Conservation (phyloP, 2,329 filamentous ascomycete genomes). For the Geosmithia flava region DNA sequence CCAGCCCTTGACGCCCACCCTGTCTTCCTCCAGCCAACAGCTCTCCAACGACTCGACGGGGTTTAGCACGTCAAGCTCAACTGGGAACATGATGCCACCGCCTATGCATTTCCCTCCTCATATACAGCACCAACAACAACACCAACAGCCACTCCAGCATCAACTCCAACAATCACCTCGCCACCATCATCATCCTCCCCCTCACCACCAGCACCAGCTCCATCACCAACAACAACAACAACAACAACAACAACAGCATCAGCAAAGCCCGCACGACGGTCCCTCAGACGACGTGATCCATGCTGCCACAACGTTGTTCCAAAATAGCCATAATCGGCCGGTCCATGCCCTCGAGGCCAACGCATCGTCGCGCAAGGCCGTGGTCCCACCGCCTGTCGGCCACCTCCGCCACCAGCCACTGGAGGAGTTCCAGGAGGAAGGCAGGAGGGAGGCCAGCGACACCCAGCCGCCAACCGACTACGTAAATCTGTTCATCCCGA, state of each 20-base stretch:
- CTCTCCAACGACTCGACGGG: slow-evolving; percentile 5
- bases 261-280: slow-evolving; percentile 7
- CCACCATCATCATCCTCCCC: too few relatives aligned
- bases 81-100: slow-evolving; percentile 18
- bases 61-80: slow-evolving; percentile 6
- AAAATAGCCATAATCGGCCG: slow-evolving; percentile 15
- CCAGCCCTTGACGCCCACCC: too few relatives aligned
- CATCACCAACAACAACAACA: slow-evolving; percentile 3
- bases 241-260: slow-evolving; percentile 6
- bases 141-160: slow-evolving; percentile 4
- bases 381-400: slow-evolving; percentile 20
- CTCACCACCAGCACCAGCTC: slow-evolving; percentile 7
- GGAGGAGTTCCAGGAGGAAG: slow-evolving; percentile 28
- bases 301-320: slow-evolving; percentile 40
- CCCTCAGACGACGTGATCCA: slow-evolving; percentile 41
- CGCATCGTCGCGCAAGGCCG: slow-evolving; percentile 9
- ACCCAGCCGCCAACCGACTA: slow-evolving; percentile 11
- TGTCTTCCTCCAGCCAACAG: slow-evolving; percentile 5
- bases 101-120: slow-evolving; percentile 15
- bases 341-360: slow-evolving; percentile 2
- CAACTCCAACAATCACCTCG: too few relatives aligned
- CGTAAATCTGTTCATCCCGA: slow-evolving; percentile 18
- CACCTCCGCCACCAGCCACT: slow-evolving; percentile 28
- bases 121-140: slow-evolving; percentile 4
- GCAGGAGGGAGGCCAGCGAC: slow-evolving; percentile 8